Conservation (phyloP, 148 eudicot species). For the Chenopodium formosanum region DNA sequence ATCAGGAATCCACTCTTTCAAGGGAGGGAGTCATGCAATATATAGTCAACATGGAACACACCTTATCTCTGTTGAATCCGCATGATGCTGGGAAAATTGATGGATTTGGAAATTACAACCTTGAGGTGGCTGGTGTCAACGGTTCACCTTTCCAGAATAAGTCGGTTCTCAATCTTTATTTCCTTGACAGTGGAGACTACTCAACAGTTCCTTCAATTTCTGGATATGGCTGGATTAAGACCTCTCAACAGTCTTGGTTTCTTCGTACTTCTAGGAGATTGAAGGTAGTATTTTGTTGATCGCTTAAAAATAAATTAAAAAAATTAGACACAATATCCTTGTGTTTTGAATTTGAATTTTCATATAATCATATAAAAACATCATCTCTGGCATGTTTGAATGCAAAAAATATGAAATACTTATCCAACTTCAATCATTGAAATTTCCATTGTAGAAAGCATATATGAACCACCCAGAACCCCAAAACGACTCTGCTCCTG, state of each 20-base stretch:
- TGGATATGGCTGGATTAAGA: slow-evolving; percentile 91
- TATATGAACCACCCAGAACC: slow-evolving; percentile 45
- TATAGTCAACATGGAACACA: slow-evolving; percentile 64
- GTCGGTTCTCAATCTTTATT: slow-evolving; percentile 77
- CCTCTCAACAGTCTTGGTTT: slow-evolving; percentile 91
- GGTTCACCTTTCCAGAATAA: slow-evolving; percentile 64
- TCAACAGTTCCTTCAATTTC: slow-evolving; percentile 60
- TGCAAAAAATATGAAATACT: background rate
- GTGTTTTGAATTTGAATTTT: background rate
- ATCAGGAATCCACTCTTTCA: slow-evolving; percentile 73
- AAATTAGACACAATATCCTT: background rate
- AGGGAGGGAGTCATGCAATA: slow-evolving; percentile 80
- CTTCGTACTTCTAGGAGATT: slow-evolving; percentile 56
- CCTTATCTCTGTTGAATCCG: slow-evolving; percentile 74
- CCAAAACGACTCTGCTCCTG: slow-evolving; percentile 67
- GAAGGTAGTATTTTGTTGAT: slow-evolving; percentile 37
- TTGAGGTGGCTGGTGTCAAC: slow-evolving; percentile 69
- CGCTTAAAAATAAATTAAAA: background rate
- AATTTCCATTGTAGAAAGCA: slow-evolving; percentile 45
- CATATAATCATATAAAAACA: too few species aligned
- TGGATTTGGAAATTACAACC: slow-evolving; percentile 91
- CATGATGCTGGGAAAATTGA: slow-evolving; percentile 47
- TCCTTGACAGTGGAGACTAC: slow-evolving; percentile 96
- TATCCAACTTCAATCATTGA: background rate
- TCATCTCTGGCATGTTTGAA: background rate